A percentile compares a stretch with the other conserved stretches of the same genome.
These are phyloP conservation scores for Pigoraptor vietnamica DNA, from an alignment of 78 protist genomes.

Conservation along the genomic window DNA sequence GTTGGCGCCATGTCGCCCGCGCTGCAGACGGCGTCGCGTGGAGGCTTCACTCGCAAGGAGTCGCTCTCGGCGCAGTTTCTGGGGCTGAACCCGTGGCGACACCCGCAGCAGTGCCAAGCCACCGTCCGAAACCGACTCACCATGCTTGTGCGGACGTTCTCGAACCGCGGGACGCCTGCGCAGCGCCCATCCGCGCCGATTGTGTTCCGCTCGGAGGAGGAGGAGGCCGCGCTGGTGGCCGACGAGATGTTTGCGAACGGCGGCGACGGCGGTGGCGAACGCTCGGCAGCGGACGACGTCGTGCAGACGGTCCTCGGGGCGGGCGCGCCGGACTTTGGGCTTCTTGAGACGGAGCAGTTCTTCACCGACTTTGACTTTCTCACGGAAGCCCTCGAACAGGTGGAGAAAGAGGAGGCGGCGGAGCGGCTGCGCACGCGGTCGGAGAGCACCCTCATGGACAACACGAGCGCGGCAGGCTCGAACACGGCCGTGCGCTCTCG, in stretches of 20 bases:
- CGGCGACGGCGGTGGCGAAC: not conserved
- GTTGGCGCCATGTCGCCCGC: not conserved
- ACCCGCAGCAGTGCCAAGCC: not conserved
- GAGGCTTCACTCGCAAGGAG: not conserved
- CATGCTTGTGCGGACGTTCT: not conserved
- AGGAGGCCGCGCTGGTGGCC: not conserved
- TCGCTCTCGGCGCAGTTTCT: not conserved
- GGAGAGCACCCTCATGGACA: not conserved
- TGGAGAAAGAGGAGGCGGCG: not conserved
- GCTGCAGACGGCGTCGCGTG: not conserved
- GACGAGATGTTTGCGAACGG: not conserved
- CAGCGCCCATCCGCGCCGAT: not conserved
- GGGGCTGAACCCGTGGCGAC: not conserved
- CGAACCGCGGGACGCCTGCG: not conserved
- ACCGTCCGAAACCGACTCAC: not conserved
- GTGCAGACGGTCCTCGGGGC: not conserved
- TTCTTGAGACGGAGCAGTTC: not conserved
- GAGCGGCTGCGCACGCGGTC: not conserved
- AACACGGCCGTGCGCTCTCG: no score
- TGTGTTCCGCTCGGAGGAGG: not conserved
- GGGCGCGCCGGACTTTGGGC: not conserved
- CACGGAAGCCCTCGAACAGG: not conserved
- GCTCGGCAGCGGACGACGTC: not conserved
- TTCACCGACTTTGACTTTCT: not conserved
- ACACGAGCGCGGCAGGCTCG: no score